These are phyloP conservation scores for Aspergillus chevalieri DNA, from an alignment of 2,329 filamentous ascomycete genomes.

Conservation along the genomic window DNA sequence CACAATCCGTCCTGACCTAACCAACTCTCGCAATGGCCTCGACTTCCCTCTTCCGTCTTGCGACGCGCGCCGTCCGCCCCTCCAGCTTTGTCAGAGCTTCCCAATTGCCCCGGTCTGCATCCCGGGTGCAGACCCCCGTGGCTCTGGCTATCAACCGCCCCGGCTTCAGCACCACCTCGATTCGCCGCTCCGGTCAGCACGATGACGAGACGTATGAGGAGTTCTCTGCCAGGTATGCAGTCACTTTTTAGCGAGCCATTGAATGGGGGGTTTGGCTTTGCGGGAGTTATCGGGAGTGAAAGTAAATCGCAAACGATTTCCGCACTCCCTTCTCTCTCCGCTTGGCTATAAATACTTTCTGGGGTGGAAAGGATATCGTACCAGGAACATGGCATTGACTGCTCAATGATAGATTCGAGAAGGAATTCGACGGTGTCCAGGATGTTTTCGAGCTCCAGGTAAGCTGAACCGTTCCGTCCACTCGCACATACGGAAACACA, in stretches of 20 bases:
- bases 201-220: slow-evolving; percentile 98
- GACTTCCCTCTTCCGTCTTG: slow-evolving; percentile 62
- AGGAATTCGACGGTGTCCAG: slow-evolving; percentile 95
- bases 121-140: slow-evolving; percentile 53
- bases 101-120: slow-evolving; percentile 46
- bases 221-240: slow-evolving; percentile 85
- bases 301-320: slow-evolving; percentile 10
- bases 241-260: slow-evolving; percentile 17
- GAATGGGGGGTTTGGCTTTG: slow-evolving; percentile 3
- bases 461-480: slow-evolving; percentile 33
- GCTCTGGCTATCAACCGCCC: slow-evolving; percentile 51
- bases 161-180: slow-evolving; percentile 53
- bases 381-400: not conserved
- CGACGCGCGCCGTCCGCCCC: slow-evolving; percentile 59
- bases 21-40: slow-evolving; percentile 53
- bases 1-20: slow-evolving; percentile 20
- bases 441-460: slow-evolving; percentile 99
- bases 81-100: slow-evolving; percentile 58
- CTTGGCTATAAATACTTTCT: not conserved
- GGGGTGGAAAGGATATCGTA: not conserved
- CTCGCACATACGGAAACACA: slow-evolving; percentile 8
- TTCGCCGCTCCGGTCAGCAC: slow-evolving; percentile 57
- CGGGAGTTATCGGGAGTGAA: slow-evolving; percentile 6
- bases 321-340: not conserved
- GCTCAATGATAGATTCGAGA: slow-evolving; percentile 72